Conservation (phyloP, 176 grass and related monocot genomes). For the Aegilops sharonensis region DNA sequence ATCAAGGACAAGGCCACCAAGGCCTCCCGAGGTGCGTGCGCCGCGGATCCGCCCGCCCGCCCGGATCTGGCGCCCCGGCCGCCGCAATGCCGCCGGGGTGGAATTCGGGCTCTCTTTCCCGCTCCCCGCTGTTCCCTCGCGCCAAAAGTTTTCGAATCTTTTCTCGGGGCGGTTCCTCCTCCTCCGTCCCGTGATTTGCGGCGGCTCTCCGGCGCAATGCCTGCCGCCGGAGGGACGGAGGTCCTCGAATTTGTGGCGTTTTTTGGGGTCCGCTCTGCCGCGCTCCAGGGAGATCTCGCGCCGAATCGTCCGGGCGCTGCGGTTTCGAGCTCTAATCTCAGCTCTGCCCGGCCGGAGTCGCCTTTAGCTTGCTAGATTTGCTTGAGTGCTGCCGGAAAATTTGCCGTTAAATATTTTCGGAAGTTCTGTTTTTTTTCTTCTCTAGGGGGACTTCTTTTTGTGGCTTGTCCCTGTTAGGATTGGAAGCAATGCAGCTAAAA, state of each 20-base stretch:
- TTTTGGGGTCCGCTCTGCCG: not conserved
- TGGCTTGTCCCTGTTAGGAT: not conserved
- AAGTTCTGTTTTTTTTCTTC: constrained; percentile 13
- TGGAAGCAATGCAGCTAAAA: constrained; percentile 9
- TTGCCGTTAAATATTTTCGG: not conserved
- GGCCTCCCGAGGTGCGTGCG: constrained; percentile 71
- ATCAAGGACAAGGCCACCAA: constrained; percentile 95
- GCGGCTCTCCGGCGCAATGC: constrained; percentile 9
- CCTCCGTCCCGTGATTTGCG: not conserved
- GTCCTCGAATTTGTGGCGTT: not conserved
- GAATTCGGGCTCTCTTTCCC: not conserved
- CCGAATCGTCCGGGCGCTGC: not conserved
- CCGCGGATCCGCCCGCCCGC: constrained; percentile 13
- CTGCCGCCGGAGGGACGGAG: not conserved
- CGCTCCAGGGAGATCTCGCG: constrained; percentile 32
- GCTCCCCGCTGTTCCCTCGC: not conserved
- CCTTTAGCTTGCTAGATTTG: not conserved
- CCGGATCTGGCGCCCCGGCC: constrained; percentile 34
- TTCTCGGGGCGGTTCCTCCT: not conserved
- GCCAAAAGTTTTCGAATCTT: not conserved
- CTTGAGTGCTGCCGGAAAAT: not conserved
- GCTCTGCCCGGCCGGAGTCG: not conserved
- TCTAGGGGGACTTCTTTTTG: not conserved
- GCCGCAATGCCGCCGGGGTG: constrained; percentile 22
- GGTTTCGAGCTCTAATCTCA: constrained; percentile 12